A percentile compares a stretch with the other conserved stretches of the same genome.
phyloP scores from a whole-genome alignment of 2,329 filamentous ascomycete genomes.

The Neoscytalidium dimidiatum region DNA sequence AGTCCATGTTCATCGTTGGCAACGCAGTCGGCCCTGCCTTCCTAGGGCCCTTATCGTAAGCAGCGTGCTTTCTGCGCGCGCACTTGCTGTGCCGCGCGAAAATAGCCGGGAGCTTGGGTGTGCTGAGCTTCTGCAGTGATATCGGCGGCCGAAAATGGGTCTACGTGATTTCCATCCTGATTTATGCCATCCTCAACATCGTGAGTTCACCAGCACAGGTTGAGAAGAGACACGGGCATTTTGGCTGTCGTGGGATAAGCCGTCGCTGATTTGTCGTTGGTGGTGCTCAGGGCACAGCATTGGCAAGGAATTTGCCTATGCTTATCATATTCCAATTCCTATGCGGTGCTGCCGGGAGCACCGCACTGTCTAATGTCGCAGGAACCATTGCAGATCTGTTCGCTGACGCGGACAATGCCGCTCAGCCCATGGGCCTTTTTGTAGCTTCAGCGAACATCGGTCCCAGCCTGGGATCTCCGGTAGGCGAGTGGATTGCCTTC shows the following conservation, averaged over 20 bases:
- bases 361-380: constrained; percentile 20
- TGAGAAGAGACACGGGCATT: background rate
- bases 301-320: constrained; percentile 19
- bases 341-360: constrained; percentile 19
- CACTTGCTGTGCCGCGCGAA: background rate
- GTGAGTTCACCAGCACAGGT: constrained; percentile 2
- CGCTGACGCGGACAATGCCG: constrained; percentile 20
- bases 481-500: constrained; percentile 19
- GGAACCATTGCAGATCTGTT: constrained; percentile 20
- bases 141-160: constrained; percentile 21
- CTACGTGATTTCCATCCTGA: constrained; percentile 17
- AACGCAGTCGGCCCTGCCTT: constrained; percentile 19
- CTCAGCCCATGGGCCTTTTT: constrained; percentile 21
- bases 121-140: constrained; percentile 18
- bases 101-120: background rate
- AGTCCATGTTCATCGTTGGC: constrained; percentile 20
- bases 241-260: background rate
- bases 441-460: constrained; percentile 20
- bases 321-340: constrained; percentile 21
- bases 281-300: background rate
- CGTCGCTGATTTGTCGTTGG: background rate
- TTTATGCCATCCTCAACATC: constrained; percentile 19
- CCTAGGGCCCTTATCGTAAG: constrained; percentile 20
- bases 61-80: background rate
- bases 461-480: constrained; percentile 16